phyloP scores from a whole-genome alignment of 2,329 filamentous ascomycete genomes.

The Purpureocillium takamizusanense region DNA sequence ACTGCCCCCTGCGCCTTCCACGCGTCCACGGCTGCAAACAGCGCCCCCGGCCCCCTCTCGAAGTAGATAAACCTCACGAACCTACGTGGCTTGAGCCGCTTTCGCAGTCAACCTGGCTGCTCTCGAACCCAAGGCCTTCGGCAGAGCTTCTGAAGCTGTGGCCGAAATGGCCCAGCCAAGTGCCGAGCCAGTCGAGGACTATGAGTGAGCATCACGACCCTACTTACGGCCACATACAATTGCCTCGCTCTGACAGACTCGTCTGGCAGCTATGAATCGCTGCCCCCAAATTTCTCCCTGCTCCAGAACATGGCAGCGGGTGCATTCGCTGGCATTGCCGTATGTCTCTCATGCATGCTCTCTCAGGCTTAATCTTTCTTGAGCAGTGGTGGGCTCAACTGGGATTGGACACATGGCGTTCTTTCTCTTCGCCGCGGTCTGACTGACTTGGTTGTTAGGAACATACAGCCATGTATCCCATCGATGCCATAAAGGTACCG shows the following conservation, averaged over 20 bases:
- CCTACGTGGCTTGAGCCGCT: conserved; percentile 1
- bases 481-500: conserved; percentile 90
- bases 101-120: conserved; percentile 45
- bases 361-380: not conserved
- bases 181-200: conserved; percentile 55
- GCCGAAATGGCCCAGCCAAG: conserved; percentile 62
- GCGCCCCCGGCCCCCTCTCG: too few relatives aligned
- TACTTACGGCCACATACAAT: not conserved
- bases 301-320: conserved; percentile 92
- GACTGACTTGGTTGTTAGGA: conserved; percentile 48
- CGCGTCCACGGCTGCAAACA: too few relatives aligned
- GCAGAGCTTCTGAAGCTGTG: conserved; percentile 57
- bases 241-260: not conserved
- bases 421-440: conserved; percentile 1
- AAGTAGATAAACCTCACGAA: too few relatives aligned
- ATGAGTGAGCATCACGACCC: conserved; percentile 47
- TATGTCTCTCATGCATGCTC: conserved; percentile 37
- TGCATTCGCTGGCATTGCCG: conserved; percentile 92
- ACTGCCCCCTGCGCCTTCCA: too few relatives aligned
- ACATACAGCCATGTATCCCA: conserved; percentile 98
- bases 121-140: conserved; percentile 51
- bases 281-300: conserved; percentile 90
- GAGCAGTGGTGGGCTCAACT: not conserved
- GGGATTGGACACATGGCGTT: not conserved
- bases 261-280: conserved; percentile 70